These are phyloP conservation scores for Wickerhamomyces bisporus DNA, from an alignment of 805 yeast species.

Conservation along the genomic window DNA sequence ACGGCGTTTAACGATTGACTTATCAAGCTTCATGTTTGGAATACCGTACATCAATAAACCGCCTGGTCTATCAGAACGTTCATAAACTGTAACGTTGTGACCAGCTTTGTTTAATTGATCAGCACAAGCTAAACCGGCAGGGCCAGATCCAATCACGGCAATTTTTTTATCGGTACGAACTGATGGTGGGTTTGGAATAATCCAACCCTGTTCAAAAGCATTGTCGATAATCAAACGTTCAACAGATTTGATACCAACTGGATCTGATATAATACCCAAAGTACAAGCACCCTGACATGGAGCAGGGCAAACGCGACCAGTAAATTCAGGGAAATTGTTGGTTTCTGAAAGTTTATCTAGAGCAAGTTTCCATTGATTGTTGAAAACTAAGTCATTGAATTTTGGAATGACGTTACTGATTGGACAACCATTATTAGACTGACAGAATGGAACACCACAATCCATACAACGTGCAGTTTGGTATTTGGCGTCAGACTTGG, in stretches of 20 bases:
- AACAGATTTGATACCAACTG: conserved; percentile 94
- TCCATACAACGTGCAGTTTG: conserved; percentile 99
- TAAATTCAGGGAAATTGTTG: conserved; percentile 97
- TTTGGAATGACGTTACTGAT: conserved; percentile 95
- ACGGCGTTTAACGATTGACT: conserved; percentile 88
- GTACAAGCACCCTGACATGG: conserved; percentile 98
- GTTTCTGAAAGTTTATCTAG: conserved; percentile 89
- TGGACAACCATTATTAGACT: conserved; percentile 97
- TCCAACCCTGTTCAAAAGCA: conserved; percentile 97
- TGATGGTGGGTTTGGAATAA: conserved; percentile 74
- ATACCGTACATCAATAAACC: conserved; percentile 98
- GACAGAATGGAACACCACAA: conserved; percentile 99
- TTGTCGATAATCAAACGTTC: conserved; percentile 96
- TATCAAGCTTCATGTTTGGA: conserved; percentile 97
- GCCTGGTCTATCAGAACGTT: conserved; percentile 93
- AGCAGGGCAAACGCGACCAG: conserved; percentile 98
- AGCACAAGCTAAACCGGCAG: conserved; percentile 95
- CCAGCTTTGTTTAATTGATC: conserved; percentile 97
- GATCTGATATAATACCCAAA: conserved; percentile 86
- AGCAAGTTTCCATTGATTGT: conserved; percentile 93
- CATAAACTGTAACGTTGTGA: conserved; percentile 85
- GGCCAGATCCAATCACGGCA: conserved; percentile 94
- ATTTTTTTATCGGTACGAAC: conserved; percentile 78
- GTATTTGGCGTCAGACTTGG: conserved; percentile 79
- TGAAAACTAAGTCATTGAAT: conserved; percentile 95